Conservation (phyloP, 106 monocot genomes). For the Acorus calamus region DNA sequence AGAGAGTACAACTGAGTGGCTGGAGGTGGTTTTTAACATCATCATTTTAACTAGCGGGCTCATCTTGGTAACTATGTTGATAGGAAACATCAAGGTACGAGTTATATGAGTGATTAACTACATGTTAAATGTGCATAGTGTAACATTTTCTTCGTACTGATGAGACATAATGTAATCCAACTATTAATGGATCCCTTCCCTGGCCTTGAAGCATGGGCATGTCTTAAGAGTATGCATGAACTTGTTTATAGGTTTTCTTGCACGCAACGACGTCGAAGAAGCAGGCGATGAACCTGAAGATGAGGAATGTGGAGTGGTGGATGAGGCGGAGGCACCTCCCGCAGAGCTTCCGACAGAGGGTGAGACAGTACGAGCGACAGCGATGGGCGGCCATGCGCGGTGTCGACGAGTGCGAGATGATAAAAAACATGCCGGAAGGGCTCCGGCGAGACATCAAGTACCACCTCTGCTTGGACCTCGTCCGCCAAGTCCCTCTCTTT, state of each 20-base stretch:
- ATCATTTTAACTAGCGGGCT: constrained; percentile 67
- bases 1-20: constrained; percentile 81
- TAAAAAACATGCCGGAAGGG: constrained; percentile 60
- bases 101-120: not conserved
- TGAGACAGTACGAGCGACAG: constrained; percentile 76
- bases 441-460: constrained; percentile 82
- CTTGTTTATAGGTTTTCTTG: constrained; percentile 54
- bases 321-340: constrained; percentile 56
- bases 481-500: constrained; percentile 80
- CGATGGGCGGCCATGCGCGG: constrained; percentile 84
- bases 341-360: constrained; percentile 42
- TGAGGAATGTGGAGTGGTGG: constrained; percentile 80
- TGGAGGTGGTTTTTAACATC: constrained; percentile 84
- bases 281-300: constrained; percentile 52
- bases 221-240: not conserved
- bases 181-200: too few relatives aligned
- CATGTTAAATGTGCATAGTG: too few relatives aligned
- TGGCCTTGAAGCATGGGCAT: too few relatives aligned
- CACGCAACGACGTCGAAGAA: constrained; percentile 74
- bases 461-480: constrained; percentile 80
- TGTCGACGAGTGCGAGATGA: constrained; percentile 59
- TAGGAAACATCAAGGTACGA: constrained; percentile 86
- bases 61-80: constrained; percentile 75
- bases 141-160: too few relatives aligned
- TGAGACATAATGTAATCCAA: too few relatives aligned